These are phyloP conservation scores for Helotiales sp. DNA, from an alignment of 2,329 filamentous ascomycete species.

Conservation along the genomic window DNA sequence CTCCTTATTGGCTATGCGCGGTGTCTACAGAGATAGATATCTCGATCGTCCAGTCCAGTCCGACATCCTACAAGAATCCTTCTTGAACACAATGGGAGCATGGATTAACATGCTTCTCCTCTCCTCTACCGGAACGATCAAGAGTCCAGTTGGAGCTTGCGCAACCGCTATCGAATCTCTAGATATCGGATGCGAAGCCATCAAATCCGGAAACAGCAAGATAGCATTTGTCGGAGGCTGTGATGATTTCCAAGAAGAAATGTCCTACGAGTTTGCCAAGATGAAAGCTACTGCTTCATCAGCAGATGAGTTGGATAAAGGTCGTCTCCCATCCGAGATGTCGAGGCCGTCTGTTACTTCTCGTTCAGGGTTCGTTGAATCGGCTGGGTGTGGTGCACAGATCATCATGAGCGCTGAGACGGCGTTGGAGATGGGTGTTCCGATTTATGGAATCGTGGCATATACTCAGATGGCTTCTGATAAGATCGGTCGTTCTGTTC, in stretches of 20 bases:
- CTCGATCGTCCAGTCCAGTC: constrained; percentile 94
- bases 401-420: constrained; percentile 94
- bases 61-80: constrained; percentile 95
- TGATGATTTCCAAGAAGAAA: constrained; percentile 96
- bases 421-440: constrained; percentile 94
- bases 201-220: constrained; percentile 93
- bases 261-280: constrained; percentile 97
- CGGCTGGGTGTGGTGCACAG: constrained; percentile 94
- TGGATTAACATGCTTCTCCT: constrained; percentile 99
- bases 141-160: constrained; percentile 94
- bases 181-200: constrained; percentile 95
- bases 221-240: constrained; percentile 96
- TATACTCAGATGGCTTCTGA: constrained; percentile 92
- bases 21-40: constrained; percentile 96
- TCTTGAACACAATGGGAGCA: constrained; percentile 98
- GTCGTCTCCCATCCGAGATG: constrained; percentile 92
- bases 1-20: constrained; percentile 81
- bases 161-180: constrained; percentile 95
- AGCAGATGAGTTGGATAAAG: constrained; percentile 90
- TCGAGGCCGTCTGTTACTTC: constrained; percentile 94
- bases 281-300: constrained; percentile 99
- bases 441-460: constrained; percentile 89
- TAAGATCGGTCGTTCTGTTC: constrained; percentile 96
- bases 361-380: constrained; percentile 96
- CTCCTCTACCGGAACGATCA: constrained; percentile 93